Percentiles rank a stretch among this genome's conserved stretches.
Evolutionary conservation across 164 flowering plant genomes (phyloP).

Genomic region (Warburgia ugandensis): DNA sequence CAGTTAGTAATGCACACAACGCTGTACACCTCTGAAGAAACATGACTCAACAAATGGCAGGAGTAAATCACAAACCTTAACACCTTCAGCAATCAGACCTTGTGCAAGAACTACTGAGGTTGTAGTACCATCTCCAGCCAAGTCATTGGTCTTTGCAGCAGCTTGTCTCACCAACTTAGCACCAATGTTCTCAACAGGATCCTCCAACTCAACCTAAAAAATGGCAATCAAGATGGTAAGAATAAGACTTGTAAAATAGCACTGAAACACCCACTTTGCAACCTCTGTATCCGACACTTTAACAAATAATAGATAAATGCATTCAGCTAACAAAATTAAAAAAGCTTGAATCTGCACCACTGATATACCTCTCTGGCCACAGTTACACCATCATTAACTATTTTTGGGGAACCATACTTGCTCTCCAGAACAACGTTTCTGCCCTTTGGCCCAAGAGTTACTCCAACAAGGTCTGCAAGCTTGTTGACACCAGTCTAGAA

Average conservation of each 20-base stretch:
- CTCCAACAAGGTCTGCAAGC: conserved; percentile 97
- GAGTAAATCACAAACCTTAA: conserved; percentile 59
- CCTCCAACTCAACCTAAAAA: conserved; percentile 92
- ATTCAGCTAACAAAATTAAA: too few relatives aligned
- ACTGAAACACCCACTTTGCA: too few relatives aligned
- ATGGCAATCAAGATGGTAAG: too few relatives aligned
- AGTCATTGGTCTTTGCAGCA: conserved; percentile 96
- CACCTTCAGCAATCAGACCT: conserved; percentile 93
- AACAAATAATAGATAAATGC: too few relatives aligned
- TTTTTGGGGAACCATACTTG: conserved; percentile 97
- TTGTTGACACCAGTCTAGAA: conserved; percentile 87
- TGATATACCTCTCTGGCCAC: conserved; percentile 94
- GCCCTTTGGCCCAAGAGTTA: conserved; percentile 98
- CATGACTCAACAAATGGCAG: too few relatives aligned
- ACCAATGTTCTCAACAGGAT: conserved; percentile 97
- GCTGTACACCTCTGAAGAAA: not conserved
- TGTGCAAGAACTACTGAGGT: conserved; percentile 99
- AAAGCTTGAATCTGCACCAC: too few relatives aligned
- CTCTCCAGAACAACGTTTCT: conserved; percentile 96
- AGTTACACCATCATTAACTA: conserved; percentile 97
- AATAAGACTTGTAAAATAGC: too few relatives aligned
- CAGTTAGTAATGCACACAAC: not conserved
- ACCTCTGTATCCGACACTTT: too few relatives aligned
- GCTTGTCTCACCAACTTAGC: conserved; percentile 97
- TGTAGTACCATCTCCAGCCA: conserved; percentile 99